phyloP scores from a whole-genome alignment of 805 yeast genomes.

The Ogataea allantospora region DNA sequence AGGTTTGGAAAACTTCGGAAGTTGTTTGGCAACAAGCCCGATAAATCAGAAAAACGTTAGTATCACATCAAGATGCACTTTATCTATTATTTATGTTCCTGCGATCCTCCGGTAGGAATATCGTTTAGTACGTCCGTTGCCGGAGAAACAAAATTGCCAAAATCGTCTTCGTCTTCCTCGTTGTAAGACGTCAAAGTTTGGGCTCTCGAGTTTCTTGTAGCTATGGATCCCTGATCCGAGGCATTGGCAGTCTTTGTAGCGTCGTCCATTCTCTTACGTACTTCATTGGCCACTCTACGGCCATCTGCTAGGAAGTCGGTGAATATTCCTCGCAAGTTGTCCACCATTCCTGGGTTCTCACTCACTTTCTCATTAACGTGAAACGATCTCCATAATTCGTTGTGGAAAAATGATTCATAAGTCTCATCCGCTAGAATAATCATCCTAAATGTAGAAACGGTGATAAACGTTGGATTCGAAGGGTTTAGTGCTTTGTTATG shows the following conservation, averaged over 20 bases:
- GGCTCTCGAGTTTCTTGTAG: conserved; percentile 21
- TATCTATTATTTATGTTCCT: conserved; percentile 6
- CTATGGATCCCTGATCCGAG: conserved; percentile 21
- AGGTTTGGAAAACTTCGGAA: conserved; percentile 35
- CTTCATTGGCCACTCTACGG: conserved; percentile 83
- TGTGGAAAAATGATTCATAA: conserved; percentile 77
- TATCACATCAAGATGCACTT: conserved; percentile 1
- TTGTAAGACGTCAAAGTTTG: conserved; percentile 21
- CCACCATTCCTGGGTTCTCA: conserved; percentile 35
- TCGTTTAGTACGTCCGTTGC: conserved; percentile 23
- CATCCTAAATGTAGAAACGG: conserved; percentile 90
- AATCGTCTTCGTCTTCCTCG: conserved; percentile 35
- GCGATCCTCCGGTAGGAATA: conserved; percentile 23
- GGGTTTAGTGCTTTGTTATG: conserved; percentile 87
- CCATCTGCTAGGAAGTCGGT: conserved; percentile 93
- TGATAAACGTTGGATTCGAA: conserved; percentile 66
- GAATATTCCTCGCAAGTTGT: conserved; percentile 79
- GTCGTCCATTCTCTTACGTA: conserved; percentile 82
- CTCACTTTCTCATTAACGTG: conserved; percentile 60
- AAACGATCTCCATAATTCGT: conserved; percentile 63
- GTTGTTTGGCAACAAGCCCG: conserved; percentile 29
- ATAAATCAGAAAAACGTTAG: conserved; percentile 1
- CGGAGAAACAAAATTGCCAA: conserved; percentile 34
- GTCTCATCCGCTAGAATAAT: conserved; percentile 92
- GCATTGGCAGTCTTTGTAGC: conserved; percentile 37